Evolutionary conservation across 768 basidiomycete genomes (phyloP), one percentile per base, ranked within the genome.

Genomic region (Amyloporia xantha): DNA sequence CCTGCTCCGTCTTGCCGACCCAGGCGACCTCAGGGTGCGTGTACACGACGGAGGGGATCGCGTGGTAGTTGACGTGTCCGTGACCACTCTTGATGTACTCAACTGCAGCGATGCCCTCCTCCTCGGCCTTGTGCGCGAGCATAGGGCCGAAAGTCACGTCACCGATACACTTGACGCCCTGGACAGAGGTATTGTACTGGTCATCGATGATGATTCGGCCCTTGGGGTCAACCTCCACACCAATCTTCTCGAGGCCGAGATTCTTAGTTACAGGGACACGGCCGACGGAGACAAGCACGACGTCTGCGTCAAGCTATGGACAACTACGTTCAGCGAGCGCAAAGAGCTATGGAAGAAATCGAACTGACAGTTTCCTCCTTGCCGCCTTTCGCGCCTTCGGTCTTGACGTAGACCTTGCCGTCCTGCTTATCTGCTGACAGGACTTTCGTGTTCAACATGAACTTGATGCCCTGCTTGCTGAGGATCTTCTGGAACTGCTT

Each of bases 131-230:
- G 81, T 96, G 93, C 2, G 96, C 96, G 39, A 99, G 75, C 96
- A 98, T 99, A 27, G 94, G 94, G 15, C 95, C 95, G 62, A 99
- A 97, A 6, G 96, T 99, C 51, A 91, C 95, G 62, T 98, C 95
- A 57, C 96, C 96, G 55, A 99, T 97, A 67, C 91, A 96, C 66
- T 86, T 92, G 74, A 99, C 81, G 69, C 86, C 80, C 68, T 84
- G 80, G 52, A 82, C 81, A 12, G 84, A 86, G 15, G 95, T 97
- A 71, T 83, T 92, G 77, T 89, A 98, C 64, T 97, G 91, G 70
- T 90, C 82, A 68, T 97, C 92, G 59, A 95, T 91, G 62, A 94
- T 76, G 59, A 97, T 79, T 51, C 96, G 89, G 33, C 95, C 94
- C 59, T 81, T 84, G 71, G 81, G 79, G 73, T 99, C 95, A 50